phyloP scores from a whole-genome alignment of 176 grass and related monocot species.

The Lolium perenne region DNA sequence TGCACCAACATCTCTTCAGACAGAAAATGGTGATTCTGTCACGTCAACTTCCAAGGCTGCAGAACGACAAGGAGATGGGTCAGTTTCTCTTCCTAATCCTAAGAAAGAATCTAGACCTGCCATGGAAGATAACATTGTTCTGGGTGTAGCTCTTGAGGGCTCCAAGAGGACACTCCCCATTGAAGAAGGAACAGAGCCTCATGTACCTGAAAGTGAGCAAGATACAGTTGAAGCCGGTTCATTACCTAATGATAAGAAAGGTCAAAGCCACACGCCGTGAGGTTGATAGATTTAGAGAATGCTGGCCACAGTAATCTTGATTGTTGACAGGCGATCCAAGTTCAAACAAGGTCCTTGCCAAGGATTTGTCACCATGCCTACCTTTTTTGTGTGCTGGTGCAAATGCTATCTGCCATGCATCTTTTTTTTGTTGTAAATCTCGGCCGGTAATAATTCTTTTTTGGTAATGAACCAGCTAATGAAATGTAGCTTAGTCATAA shows the following conservation, averaged over 20 bases:
- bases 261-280: slow-evolving; percentile 21
- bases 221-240: slow-evolving; percentile 55
- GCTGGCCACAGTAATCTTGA: slow-evolving; percentile 56
- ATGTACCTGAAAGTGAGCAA: slow-evolving; percentile 63
- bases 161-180: slow-evolving; percentile 93
- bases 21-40: background rate
- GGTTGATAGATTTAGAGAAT: background rate
- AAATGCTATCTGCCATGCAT: slow-evolving; percentile 27
- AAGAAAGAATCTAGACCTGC: slow-evolving; percentile 72
- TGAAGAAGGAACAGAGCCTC: slow-evolving; percentile 64
- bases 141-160: slow-evolving; percentile 88
- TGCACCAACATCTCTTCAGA: background rate
- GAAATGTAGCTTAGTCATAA: slow-evolving; percentile 2
- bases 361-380: slow-evolving; percentile 57
- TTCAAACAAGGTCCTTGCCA: slow-evolving; percentile 7
- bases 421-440: slow-evolving; percentile 24
- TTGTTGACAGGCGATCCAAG: slow-evolving; percentile 49
- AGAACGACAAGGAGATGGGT: slow-evolving; percentile 51
- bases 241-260: slow-evolving; percentile 48
- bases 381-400: slow-evolving; percentile 65
- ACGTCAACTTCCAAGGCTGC: slow-evolving; percentile 26
- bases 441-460: background rate
- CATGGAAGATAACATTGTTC: slow-evolving; percentile 92
- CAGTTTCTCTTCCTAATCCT: slow-evolving; percentile 50
- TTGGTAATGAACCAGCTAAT: background rate